Evolutionary conservation across 2,329 filamentous ascomycete genomes (phyloP).

Genomic region (Alternaria sp.): DNA sequence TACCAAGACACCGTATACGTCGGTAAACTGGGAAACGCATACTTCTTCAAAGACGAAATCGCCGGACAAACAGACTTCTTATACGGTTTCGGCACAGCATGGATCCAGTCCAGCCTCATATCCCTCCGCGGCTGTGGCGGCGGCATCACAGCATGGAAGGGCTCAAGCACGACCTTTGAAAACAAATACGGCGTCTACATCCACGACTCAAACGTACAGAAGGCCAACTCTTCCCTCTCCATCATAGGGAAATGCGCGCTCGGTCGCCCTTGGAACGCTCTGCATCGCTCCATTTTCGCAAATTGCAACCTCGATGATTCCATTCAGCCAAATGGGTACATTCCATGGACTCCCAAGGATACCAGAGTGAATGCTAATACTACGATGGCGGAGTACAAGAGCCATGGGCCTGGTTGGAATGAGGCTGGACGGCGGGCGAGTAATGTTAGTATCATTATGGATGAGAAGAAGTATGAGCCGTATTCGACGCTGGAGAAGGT

Average conservation of each 20-base stretch:
- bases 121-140: conserved; percentile 69
- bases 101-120: conserved; percentile 64
- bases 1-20: conserved; percentile 76
- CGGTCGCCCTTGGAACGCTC: conserved; percentile 69
- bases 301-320: conserved; percentile 64
- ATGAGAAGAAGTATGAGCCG: conserved; percentile 43
- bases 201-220: conserved; percentile 62
- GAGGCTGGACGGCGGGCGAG: conserved; percentile 54
- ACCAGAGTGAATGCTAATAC: conserved; percentile 55
- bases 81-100: conserved; percentile 72
- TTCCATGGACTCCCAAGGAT: conserved; percentile 59
- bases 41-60: conserved; percentile 68
- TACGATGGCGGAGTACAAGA: conserved; percentile 65
- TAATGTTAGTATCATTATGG: conserved; percentile 60
- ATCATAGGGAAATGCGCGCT: conserved; percentile 61
- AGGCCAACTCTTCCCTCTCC: conserved; percentile 61
- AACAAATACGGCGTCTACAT: conserved; percentile 76
- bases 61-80: conserved; percentile 74
- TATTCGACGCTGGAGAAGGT: conserved; percentile 37
- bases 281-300: conserved; percentile 66
- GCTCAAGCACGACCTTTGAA: conserved; percentile 69
- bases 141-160: conserved; percentile 75
- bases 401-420: conserved; percentile 64
- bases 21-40: conserved; percentile 71
- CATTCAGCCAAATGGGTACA: conserved; percentile 64